Evolutionary conservation across 352 stramenopile genomes (phyloP).

Genomic region (Phytophthora litchii): DNA sequence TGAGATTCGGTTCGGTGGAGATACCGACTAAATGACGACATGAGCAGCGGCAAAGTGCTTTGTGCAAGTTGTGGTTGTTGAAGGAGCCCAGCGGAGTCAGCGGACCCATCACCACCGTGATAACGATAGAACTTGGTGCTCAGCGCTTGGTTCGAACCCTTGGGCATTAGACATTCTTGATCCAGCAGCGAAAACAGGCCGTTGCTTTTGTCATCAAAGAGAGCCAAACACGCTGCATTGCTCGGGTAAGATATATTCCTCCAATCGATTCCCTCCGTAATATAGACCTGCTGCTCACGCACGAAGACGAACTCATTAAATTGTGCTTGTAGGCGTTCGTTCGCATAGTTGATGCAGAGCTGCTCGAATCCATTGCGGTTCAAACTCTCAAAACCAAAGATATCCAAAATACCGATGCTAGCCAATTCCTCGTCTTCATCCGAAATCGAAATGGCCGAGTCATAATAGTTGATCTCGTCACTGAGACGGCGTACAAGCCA

Average conservation of each 20-base stretch:
- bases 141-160: constrained; percentile 80
- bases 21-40: constrained; percentile 77
- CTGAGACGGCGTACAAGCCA: constrained; percentile 92
- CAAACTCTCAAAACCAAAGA: constrained; percentile 90
- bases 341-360: constrained; percentile 89
- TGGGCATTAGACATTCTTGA: constrained; percentile 85
- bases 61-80: constrained; percentile 50
- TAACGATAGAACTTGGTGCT: constrained; percentile 86
- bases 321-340: constrained; percentile 84
- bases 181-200: constrained; percentile 85
- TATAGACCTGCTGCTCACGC: constrained; percentile 85
- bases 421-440: constrained; percentile 57
- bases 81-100: constrained; percentile 33
- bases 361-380: constrained; percentile 87
- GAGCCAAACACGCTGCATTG: constrained; percentile 76
- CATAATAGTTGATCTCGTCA: constrained; percentile 80
- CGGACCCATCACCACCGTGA: constrained; percentile 41
- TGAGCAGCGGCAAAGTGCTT: constrained; percentile 58
- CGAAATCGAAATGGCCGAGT: constrained; percentile 47
- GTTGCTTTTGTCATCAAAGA: constrained; percentile 85
- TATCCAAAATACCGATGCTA: constrained; percentile 88
- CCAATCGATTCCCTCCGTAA: constrained; percentile 88
- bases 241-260: constrained; percentile 78
- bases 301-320: constrained; percentile 92
- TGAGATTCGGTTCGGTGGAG: constrained; percentile 41